Evolutionary conservation across 1,284 basidiomycete species (phyloP).

Genomic region (Ceratobasidium sp.): DNA sequence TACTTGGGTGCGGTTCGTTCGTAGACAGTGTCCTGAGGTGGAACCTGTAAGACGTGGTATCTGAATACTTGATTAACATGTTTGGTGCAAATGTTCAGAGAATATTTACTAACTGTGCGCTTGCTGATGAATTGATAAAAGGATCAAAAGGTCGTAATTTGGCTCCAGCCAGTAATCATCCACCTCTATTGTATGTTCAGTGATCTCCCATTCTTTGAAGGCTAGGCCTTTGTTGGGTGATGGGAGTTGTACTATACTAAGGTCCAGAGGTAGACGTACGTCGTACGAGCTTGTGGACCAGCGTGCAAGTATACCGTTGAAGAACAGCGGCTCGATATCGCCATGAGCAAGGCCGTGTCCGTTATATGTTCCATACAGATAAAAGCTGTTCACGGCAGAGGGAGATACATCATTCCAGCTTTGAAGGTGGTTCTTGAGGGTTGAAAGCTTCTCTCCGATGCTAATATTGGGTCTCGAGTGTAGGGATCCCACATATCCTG

Average conservation of each 20-base stretch:
- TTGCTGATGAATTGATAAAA: not conserved
- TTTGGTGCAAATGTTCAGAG: not conserved
- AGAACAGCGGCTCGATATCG: not conserved
- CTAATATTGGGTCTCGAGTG: conserved; percentile 1
- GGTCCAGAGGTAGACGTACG: not conserved
- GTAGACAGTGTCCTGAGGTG: conserved; percentile 8
- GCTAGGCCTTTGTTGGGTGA: not conserved
- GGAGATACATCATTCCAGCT: not conserved
- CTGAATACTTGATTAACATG: not conserved
- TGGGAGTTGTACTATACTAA: not conserved
- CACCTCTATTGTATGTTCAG: not conserved
- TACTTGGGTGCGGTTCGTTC: conserved; percentile 3
- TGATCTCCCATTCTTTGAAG: not conserved
- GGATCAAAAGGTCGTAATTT: not conserved
- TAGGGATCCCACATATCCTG: conserved; percentile 4
- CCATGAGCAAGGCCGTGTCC: not conserved
- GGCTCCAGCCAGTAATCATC: not conserved
- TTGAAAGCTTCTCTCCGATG: not conserved
- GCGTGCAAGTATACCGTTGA: not conserved
- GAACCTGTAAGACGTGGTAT: not conserved
- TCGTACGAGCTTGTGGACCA: not conserved
- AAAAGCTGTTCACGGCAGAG: not conserved
- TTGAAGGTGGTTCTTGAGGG: not conserved
- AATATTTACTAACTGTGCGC: not conserved
- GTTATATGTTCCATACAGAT: not conserved